Conservation (phyloP, 352 stramenopile species). For the Globisporangium heterothallicum region DNA sequence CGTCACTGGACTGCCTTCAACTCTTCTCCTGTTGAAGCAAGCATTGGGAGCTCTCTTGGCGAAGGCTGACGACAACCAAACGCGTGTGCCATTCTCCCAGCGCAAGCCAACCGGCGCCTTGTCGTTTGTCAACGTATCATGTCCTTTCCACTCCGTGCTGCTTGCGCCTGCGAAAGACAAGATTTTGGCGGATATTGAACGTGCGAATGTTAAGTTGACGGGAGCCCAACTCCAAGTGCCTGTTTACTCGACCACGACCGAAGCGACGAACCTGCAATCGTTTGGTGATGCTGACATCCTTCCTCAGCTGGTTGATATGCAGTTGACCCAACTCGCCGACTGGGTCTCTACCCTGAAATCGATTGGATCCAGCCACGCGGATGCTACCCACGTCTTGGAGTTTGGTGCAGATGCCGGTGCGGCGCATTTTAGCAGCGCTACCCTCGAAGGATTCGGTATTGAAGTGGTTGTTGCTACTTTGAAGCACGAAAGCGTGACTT, state of each 20-base stretch:
- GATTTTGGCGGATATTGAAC: slow-evolving; percentile 47
- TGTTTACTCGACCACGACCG: slow-evolving; percentile 52
- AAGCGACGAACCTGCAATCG: slow-evolving; percentile 51
- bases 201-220: slow-evolving; percentile 32
- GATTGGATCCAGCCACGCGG: slow-evolving; percentile 25
- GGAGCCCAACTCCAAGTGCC: slow-evolving; percentile 54
- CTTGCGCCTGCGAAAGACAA: slow-evolving; percentile 32
- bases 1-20: slow-evolving; percentile 61
- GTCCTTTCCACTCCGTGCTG: slow-evolving; percentile 72
- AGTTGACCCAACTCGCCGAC: slow-evolving; percentile 56
- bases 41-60: slow-evolving; percentile 45
- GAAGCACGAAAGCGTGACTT: slow-evolving; percentile 30
- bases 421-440: slow-evolving; percentile 34
- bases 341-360: slow-evolving; percentile 49
- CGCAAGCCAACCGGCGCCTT: slow-evolving; percentile 64
- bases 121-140: slow-evolving; percentile 54
- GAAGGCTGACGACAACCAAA: slow-evolving; percentile 54
- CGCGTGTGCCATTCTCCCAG: slow-evolving; percentile 71
- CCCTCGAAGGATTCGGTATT: slow-evolving; percentile 51
- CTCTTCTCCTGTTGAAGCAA: slow-evolving; percentile 47
- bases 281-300: slow-evolving; percentile 36
- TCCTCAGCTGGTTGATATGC: slow-evolving; percentile 47
- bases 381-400: slow-evolving; percentile 69
- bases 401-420: slow-evolving; percentile 66
- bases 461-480: slow-evolving; percentile 39